Percentiles rank a stretch among this genome's conserved stretches.
Conservation (phyloP, 2,329 filamentous ascomycete species). For the Trichoderma atroviride region DNA sequence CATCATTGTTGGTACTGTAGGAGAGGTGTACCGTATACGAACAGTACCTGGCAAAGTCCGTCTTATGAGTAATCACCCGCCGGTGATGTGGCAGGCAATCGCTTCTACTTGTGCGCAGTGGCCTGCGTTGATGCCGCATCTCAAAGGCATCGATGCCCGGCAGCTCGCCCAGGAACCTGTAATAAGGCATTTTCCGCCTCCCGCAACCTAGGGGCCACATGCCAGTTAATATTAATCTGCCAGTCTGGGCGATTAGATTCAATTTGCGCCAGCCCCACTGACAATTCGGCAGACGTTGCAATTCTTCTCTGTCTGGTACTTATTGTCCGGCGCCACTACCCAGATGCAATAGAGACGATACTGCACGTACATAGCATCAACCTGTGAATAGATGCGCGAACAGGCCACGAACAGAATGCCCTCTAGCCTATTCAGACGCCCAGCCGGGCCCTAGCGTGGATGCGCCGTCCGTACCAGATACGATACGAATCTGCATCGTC, state of each 20-base stretch:
- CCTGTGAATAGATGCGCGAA: not conserved
- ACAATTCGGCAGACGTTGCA: not conserved
- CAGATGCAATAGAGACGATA: not conserved
- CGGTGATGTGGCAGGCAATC: conserved; percentile 3
- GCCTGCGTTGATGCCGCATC: conserved; percentile 22
- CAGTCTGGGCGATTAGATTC: not conserved
- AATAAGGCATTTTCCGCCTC: conserved; percentile 7
- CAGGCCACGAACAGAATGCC: not conserved
- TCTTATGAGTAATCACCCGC: not conserved
- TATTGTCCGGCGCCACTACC: not conserved
- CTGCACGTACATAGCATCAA: no score
- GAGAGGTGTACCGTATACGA: not conserved
- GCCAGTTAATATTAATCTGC: conserved; percentile 5
- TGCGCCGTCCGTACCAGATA: not conserved
- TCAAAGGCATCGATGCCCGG: conserved; percentile 22
- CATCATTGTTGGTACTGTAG: not conserved
- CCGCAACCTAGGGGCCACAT: conserved; percentile 9
- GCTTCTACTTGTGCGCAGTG: not conserved
- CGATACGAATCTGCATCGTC: not conserved
- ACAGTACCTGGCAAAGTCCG: not conserved
- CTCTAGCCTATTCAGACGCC: not conserved
- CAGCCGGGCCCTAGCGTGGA: not conserved
- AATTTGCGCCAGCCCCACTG: not conserved
- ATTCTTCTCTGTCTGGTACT: not conserved
- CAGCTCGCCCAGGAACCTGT: conserved; percentile 12